Evolutionary conservation across 1,139 yeast genomes (phyloP), one percentile per base, ranked within the genome.

Genomic region (Wickerhamomyces sp.): DNA sequence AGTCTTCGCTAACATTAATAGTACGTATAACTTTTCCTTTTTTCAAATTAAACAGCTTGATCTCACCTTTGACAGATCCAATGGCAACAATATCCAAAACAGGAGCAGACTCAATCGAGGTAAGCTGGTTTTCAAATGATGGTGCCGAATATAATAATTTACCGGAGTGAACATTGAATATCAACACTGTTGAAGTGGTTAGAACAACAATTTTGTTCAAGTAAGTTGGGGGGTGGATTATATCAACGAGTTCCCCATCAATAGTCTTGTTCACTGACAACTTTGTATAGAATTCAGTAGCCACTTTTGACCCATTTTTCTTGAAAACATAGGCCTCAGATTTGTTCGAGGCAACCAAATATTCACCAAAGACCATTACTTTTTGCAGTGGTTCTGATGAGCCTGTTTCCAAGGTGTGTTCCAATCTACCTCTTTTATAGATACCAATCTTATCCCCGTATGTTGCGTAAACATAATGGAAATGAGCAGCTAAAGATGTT

Each of bases 221-320:
- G 58, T 92, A 90, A 0, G 99, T 92, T 29, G 97, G 89, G 37
- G 95, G 84, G 61, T 94, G 99, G 10, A 78, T 56, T 21, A 89
- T 52, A 27, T 81, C 81, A 12, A 83, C 81, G 24, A 92, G 72
- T 3, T 69, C 71, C 27, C 96, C 96, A 49, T 81, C 81, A 14
- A 81, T 63, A n/a, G 25, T 4, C 24, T 68, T 61, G 3, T 81
- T 70, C 36, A 87, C 64, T 37, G 67, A 61, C 39, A 88, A 63
- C 13, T 79, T 69, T 5, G 95, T 80, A 60, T 89, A 84, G 42
- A 75, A 73, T 50, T 79, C 83, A 16, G 80, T 71, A 16, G 88
- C 74, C 47, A 67, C 68, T 52, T 79, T 81, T 41, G 51, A 44
- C 1, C 71, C 71, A 13, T 61, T 48, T 57, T 78, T 82, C 58